These are phyloP conservation scores for Stephania cephalantha DNA, from an alignment of 164 flowering plant species.

Conservation along the genomic window DNA sequence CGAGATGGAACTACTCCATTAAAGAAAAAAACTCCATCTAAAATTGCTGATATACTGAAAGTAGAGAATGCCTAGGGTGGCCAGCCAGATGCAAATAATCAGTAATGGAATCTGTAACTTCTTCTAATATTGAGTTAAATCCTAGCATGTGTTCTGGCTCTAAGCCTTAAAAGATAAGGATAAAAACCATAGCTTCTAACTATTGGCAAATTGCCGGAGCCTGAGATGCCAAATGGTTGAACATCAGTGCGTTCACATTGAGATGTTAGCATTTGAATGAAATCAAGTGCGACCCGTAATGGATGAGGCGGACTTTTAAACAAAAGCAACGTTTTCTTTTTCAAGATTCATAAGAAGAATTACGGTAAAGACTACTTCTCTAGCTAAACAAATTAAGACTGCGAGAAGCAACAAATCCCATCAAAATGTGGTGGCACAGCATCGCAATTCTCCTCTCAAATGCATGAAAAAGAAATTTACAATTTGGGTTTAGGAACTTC, in stretches of 20 bases:
- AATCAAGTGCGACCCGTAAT: neutral
- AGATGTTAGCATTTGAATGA: neutral
- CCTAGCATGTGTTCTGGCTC: neutral
- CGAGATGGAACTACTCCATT: too few relatives aligned
- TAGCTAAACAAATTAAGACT: neutral
- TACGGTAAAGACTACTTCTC: neutral
- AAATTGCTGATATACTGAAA: too few relatives aligned
- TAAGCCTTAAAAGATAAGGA: neutral
- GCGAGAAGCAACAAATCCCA: neutral
- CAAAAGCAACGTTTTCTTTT: neutral
- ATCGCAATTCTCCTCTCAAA: neutral
- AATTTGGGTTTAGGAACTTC: constrained; percentile 7
- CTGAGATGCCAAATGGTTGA: neutral
- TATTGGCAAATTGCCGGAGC: neutral
- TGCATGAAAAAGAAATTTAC: neutral
- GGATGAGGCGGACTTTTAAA: neutral
- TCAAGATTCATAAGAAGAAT: neutral
- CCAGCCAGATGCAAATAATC: neutral
- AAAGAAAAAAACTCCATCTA: too few relatives aligned
- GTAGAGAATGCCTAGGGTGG: neutral
- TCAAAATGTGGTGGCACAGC: neutral
- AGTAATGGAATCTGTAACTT: neutral
- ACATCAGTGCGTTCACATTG: neutral
- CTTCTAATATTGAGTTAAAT: too few relatives aligned
- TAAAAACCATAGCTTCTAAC: neutral